These are phyloP conservation scores for Magnaporthiopsis rhizophila DNA, from an alignment of 2,329 filamentous ascomycete genomes.

Conservation along the genomic window DNA sequence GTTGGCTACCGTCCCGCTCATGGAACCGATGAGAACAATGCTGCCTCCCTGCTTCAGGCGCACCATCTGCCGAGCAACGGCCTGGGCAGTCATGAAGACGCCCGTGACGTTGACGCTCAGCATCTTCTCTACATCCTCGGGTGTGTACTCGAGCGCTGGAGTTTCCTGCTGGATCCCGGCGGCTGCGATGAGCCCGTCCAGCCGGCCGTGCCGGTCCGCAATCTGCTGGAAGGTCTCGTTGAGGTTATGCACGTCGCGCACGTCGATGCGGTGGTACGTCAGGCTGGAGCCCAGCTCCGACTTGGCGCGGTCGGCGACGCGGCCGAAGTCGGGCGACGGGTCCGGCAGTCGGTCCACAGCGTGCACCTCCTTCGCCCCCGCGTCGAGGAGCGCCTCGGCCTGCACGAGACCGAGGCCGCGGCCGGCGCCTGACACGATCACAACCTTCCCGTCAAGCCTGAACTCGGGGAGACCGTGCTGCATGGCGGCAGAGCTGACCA, in stretches of 20 bases:
- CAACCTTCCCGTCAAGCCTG: constrained; percentile 63
- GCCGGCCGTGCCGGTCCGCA: constrained; percentile 57
- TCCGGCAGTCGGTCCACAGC: constrained; percentile 55
- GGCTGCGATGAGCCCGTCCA: constrained; percentile 70
- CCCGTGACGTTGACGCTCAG: constrained; percentile 84
- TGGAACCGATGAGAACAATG: constrained; percentile 61
- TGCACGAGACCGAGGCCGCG: constrained; percentile 72
- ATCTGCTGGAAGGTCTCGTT: constrained; percentile 63
- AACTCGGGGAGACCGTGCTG: constrained; percentile 56
- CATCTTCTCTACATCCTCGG: constrained; percentile 68
- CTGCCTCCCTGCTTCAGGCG: constrained; percentile 47
- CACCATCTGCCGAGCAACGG: constrained; percentile 71
- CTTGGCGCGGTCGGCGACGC: constrained; percentile 52
- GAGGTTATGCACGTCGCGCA: constrained; percentile 61
- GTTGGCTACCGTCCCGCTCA: constrained; percentile 62
- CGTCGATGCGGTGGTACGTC: constrained; percentile 72
- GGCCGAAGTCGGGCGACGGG: constrained; percentile 51
- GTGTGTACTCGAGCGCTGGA: constrained; percentile 70
- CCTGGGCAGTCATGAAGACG: constrained; percentile 77
- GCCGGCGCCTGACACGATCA: constrained; percentile 69
- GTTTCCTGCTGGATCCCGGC: constrained; percentile 76
- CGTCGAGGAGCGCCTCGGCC: constrained; percentile 70
- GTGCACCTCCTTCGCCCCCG: constrained; percentile 65
- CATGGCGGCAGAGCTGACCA: background rate
- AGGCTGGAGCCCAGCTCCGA: constrained; percentile 59